These are phyloP conservation scores for Nicotiana otophora DNA, from an alignment of 257 asterid species.

Conservation along the genomic window DNA sequence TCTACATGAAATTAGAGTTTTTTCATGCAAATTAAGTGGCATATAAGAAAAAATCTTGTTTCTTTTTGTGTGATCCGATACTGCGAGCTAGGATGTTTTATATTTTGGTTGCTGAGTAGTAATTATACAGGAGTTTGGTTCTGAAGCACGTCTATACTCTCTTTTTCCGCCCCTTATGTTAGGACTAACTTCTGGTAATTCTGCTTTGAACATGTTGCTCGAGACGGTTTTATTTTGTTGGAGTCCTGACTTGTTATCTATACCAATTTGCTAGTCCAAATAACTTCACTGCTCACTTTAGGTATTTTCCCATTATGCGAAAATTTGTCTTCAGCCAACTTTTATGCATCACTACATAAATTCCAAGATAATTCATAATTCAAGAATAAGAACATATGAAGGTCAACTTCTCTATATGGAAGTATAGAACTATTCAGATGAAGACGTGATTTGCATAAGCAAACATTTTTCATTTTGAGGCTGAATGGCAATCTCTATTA, in stretches of 20 bases:
- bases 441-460: background rate
- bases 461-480: background rate
- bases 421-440: background rate
- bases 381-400: background rate
- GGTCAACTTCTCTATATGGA: background rate
- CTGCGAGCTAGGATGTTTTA: background rate
- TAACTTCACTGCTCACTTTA: background rate
- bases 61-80: background rate
- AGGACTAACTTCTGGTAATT: background rate
- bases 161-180: too few relatives aligned
- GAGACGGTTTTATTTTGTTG: background rate
- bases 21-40: background rate
- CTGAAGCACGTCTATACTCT: background rate
- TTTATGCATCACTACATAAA: background rate
- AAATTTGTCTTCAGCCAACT: background rate
- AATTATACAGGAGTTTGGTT: background rate
- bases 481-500: background rate
- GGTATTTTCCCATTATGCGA: background rate
- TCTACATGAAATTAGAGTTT: background rate
- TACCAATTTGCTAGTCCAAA: background rate
- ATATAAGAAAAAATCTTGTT: background rate
- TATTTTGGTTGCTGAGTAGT: background rate
- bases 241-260: background rate
- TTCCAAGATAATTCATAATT: background rate
- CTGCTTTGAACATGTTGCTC: background rate